Base-by-base conservation (phyloP, 768 basidiomycete species). In the Fistulinella prunicolor region DNA sequence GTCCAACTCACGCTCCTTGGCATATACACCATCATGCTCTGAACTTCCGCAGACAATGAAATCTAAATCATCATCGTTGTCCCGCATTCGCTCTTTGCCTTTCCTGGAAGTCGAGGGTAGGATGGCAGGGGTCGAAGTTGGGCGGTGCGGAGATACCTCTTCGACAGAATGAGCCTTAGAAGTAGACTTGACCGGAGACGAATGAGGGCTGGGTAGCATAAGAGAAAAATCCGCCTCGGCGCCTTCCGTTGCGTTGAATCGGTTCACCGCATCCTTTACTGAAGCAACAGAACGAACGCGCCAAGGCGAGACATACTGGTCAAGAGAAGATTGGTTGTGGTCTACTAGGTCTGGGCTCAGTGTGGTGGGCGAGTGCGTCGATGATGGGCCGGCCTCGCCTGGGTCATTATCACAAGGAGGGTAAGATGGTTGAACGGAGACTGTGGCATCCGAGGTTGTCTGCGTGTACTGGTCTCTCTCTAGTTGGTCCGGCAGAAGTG, bases 1-100 rank as follows among this genome's bases (percentile, higher is more conserved):
- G 12, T 71, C 64, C 39, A 88, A 67, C 59, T 86, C 85, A n/a
- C 70, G 70, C 57, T 85, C 81, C 57, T 81, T 86, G 22, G 80
- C 83, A 39, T 70, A 67, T 6, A 86, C 76, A 5, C 71, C 73
- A 12, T 73, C 61, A 17, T 76, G 72, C 2, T 71, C 73, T 2
- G 79, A 75, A 5, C 68, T 70, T 44, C 80, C 73, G n/a, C 55
- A 36, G 19, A 64, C 51, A 42, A 68, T 68, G 21, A 61, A 52
- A 44, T 62, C 48, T 5, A 66, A 38, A 48, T 66, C 64, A 3
- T 46, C 47, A 35, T 68, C 54, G 2, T 60, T 17, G 30, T 69
- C 68, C 12, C 59, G 51, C 9, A 67, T 73, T 24, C 70, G 74
- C n/a, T 62, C 73, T 53, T 81, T 81, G 13, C 77, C 76, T 53